phyloP scores from a whole-genome alignment of 768 basidiomycete species.

The Boletus speciosus region DNA sequence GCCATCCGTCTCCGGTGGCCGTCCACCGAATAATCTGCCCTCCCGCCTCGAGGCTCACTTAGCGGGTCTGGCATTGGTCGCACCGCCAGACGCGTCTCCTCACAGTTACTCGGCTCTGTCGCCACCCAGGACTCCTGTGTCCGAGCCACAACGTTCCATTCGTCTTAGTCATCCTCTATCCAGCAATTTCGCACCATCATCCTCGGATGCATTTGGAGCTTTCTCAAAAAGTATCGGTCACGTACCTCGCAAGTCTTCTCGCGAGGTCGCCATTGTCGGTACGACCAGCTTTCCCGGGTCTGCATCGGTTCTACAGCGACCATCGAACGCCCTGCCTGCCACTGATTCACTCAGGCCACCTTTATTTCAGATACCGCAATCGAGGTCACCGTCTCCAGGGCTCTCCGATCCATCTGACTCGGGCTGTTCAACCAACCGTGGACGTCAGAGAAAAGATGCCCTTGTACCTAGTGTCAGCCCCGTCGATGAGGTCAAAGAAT shows the following conservation, averaged over 20 bases:
- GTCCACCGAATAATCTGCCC: slow-evolving; percentile 31
- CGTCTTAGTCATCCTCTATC: slow-evolving; percentile 1
- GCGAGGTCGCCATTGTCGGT: slow-evolving; percentile 53
- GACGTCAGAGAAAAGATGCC: slow-evolving; percentile 33
- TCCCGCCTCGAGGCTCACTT: slow-evolving; percentile 38
- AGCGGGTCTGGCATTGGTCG: slow-evolving; percentile 59
- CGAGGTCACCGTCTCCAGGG: slow-evolving; percentile 31
- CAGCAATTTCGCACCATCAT: slow-evolving; percentile 41
- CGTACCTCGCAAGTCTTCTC: slow-evolving; percentile 42
- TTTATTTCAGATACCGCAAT: slow-evolving; percentile 37
- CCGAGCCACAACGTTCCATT: slow-evolving; percentile 20
- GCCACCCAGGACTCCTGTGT: slow-evolving; percentile 47
- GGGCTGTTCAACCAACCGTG: slow-evolving; percentile 27
- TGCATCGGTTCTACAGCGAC: slow-evolving; percentile 28
- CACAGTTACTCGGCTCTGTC: slow-evolving; percentile 50
- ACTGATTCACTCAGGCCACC: slow-evolving; percentile 34
- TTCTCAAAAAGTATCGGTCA: slow-evolving; percentile 33
- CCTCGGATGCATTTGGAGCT: slow-evolving; percentile 42
- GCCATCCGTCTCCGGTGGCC: slow-evolving; percentile 26
- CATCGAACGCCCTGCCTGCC: slow-evolving; percentile 27
- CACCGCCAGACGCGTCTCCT: slow-evolving; percentile 66
- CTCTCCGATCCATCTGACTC: slow-evolving; percentile 31
- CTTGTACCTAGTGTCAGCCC: slow-evolving; percentile 31
- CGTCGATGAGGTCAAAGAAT: slow-evolving; percentile 25
- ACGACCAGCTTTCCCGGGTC: slow-evolving; percentile 33